Evolutionary conservation across 768 basidiomycete species (phyloP).

Genomic region (Psilocybe tampanensis): DNA sequence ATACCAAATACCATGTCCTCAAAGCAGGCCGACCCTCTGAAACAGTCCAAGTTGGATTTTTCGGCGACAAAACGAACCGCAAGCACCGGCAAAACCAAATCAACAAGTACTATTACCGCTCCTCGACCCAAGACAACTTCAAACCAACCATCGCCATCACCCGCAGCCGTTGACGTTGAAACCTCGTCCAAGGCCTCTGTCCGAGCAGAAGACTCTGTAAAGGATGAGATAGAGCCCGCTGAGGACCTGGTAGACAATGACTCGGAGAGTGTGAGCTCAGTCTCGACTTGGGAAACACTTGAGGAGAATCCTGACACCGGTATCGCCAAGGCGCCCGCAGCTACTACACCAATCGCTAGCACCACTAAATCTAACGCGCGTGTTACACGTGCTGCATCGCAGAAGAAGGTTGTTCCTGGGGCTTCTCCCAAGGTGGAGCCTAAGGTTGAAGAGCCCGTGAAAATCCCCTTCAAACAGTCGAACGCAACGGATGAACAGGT

Average conservation of each 20-base stretch:
- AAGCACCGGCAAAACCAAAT: background rate
- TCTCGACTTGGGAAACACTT: background rate
- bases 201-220: background rate
- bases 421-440: background rate
- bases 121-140: background rate
- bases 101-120: background rate
- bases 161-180: background rate
- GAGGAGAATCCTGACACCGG: background rate
- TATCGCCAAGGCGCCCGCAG: background rate
- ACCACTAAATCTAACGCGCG: background rate
- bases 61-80: background rate
- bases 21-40: background rate
- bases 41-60: background rate
- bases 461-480: constrained; percentile 6
- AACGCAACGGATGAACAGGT: constrained; percentile 15
- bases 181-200: background rate
- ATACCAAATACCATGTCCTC: background rate
- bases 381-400: background rate
- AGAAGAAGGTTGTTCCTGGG: background rate
- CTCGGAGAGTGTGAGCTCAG: background rate
- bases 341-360: background rate
- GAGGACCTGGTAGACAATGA: background rate
- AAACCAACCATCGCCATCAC: background rate
- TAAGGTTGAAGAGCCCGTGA: background rate
- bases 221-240: background rate